Conservation (phyloP, 805 yeast species). For the Jamesozyma jinghongensis region DNA sequence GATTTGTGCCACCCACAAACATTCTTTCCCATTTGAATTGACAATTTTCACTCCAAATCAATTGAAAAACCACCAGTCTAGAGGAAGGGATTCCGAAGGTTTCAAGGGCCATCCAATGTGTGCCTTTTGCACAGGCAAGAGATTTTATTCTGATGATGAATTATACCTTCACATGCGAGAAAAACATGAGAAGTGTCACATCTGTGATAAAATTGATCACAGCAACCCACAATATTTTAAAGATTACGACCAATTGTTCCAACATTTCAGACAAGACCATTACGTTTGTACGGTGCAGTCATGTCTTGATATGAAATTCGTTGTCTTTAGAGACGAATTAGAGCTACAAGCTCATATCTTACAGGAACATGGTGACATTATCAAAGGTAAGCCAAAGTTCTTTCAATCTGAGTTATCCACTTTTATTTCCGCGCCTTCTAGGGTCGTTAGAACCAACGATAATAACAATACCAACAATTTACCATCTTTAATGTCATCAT, state of each 20-base stretch:
- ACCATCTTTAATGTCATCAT: constrained; percentile 2
- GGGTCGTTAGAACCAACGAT: constrained; percentile 18
- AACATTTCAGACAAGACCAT: constrained; percentile 68
- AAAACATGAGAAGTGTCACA: constrained; percentile 78
- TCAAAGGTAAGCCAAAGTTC: constrained; percentile 28
- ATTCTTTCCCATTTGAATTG: constrained; percentile 67
- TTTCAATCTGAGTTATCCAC: constrained; percentile 60
- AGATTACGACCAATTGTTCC: constrained; percentile 63
- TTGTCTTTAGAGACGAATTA: constrained; percentile 79
- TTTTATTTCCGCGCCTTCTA: constrained; percentile 33
- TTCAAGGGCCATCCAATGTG: constrained; percentile 88
- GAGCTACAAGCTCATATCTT: constrained; percentile 85
- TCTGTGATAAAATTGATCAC: constrained; percentile 67
- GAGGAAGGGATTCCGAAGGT: constrained; percentile 47
- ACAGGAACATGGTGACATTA: constrained; percentile 49
- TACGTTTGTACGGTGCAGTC: constrained; percentile 64
- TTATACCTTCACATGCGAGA: constrained; percentile 72
- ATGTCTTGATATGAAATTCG: constrained; percentile 84
- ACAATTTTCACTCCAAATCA: constrained; percentile 50
- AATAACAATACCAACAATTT: constrained; percentile 1
- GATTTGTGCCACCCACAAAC: constrained; percentile 68
- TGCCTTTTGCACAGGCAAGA: constrained; percentile 59
- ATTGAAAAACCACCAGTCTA: constrained; percentile 57
- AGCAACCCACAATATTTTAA: constrained; percentile 63
- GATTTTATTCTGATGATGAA: constrained; percentile 87